Conservation (phyloP, 192 early-diverging fungal species). For the Obelidium mucronatum region DNA sequence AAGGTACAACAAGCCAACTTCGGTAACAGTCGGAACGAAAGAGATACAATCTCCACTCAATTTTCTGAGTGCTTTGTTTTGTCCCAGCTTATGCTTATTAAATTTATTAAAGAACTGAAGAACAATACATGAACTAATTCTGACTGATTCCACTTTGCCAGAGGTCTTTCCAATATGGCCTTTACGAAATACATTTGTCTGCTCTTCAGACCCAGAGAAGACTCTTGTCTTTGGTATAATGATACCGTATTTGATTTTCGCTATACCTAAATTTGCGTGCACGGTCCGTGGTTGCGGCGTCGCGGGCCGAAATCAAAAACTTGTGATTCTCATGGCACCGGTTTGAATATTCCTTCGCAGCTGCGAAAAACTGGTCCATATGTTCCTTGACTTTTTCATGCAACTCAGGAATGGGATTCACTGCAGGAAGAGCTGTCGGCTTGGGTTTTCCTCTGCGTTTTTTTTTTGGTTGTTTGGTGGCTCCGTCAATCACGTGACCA, state of each 20-base stretch:
- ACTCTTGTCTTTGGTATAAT: conserved; percentile 46
- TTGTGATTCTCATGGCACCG: conserved; percentile 28
- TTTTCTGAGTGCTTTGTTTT: too few relatives aligned
- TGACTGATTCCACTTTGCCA: too few relatives aligned
- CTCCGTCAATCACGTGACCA: neutral
- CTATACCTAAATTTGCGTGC: conserved; percentile 23
- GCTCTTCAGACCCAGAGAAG: too few relatives aligned
- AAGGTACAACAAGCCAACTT: too few relatives aligned
- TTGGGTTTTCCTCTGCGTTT: neutral
- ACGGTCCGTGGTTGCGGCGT: conserved; percentile 28
- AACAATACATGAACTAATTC: too few relatives aligned
- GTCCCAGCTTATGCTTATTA: too few relatives aligned
- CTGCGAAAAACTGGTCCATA: conserved; percentile 31
- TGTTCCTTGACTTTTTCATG: neutral
- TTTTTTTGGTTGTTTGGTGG: too few relatives aligned
- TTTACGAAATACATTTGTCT: too few relatives aligned
- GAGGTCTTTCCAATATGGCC: too few relatives aligned
- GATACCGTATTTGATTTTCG: conserved; percentile 40
- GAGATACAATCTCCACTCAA: too few relatives aligned
- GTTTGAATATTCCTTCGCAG: conserved; percentile 11
- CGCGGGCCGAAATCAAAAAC: conserved; percentile 25
- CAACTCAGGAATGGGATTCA: conserved; percentile 30
- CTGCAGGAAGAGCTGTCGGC: neutral
- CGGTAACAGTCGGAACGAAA: too few relatives aligned
- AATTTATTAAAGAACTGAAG: too few relatives aligned